phyloP scores from a whole-genome alignment of 176 grass and related monocot genomes.

The Oryza punctata region DNA sequence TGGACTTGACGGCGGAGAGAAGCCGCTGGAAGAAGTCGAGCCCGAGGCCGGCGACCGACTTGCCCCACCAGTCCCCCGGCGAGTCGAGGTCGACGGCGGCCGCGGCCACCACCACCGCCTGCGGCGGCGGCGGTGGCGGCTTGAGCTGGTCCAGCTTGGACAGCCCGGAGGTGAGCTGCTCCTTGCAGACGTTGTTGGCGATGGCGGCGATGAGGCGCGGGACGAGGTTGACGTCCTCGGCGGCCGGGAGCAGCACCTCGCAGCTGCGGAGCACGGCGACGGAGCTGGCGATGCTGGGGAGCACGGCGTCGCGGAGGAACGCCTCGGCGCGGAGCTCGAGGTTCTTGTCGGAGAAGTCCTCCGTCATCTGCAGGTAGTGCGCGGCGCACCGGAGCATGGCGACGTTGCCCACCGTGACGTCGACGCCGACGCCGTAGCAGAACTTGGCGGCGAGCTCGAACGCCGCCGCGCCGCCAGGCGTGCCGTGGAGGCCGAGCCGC shows the following conservation, averaged over 20 bases:
- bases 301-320: constrained; percentile 68
- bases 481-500: constrained; percentile 64
- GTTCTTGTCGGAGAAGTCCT: constrained; percentile 77
- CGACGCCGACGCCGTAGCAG: constrained; percentile 85
- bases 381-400: constrained; percentile 75
- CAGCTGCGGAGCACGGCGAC: constrained; percentile 78
- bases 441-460: constrained; percentile 91
- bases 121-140: background rate
- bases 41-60: constrained; percentile 53
- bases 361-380: constrained; percentile 91
- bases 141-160: constrained; percentile 65
- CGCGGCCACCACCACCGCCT: background rate
- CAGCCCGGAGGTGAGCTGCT: constrained; percentile 77
- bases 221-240: constrained; percentile 73
- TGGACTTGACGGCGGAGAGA: constrained; percentile 74
- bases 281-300: constrained; percentile 61
- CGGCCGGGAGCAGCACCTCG: constrained; percentile 68
- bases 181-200: constrained; percentile 81
- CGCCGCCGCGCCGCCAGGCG: constrained; percentile 61
- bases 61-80: constrained; percentile 85
- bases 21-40: constrained; percentile 84
- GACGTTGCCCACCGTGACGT: constrained; percentile 67
- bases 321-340: constrained; percentile 66
- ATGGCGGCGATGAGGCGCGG: constrained; percentile 55
- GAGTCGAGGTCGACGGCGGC: constrained; percentile 31